These are phyloP conservation scores for Wickerhamomyces chaumierensis DNA, from an alignment of 805 yeast genomes.

Conservation along the genomic window DNA sequence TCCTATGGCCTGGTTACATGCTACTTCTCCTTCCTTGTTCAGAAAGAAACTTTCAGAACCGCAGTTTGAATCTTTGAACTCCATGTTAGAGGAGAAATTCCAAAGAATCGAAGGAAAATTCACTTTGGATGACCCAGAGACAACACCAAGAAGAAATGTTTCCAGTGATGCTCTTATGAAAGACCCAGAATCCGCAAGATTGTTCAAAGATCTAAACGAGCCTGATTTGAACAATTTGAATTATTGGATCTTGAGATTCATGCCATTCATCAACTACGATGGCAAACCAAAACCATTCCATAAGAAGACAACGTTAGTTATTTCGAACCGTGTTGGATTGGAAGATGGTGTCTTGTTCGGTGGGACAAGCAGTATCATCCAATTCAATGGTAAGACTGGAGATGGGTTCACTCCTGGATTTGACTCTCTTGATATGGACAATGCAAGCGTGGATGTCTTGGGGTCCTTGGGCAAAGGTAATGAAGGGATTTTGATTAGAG, in stretches of 20 bases:
- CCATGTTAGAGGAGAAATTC: conserved; percentile 8
- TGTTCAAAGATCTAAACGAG: conserved; percentile 19
- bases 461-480: conserved; percentile 52
- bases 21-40: conserved; percentile 30
- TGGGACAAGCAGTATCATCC: conserved; percentile 48
- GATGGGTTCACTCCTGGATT: no score
- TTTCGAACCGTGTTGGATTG: conserved; percentile 70
- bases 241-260: conserved; percentile 68
- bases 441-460: conserved; percentile 38
- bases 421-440: conserved; percentile 26
- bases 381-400: conserved; percentile 41
- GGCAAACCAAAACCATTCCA: conserved; percentile 5
- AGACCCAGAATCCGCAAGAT: conserved; percentile 9
- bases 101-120: no score
- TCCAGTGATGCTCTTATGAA: no score
- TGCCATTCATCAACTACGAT: conserved; percentile 42
- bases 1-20: conserved; percentile 82
- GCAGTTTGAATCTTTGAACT: no score
- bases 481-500: conserved; percentile 56
- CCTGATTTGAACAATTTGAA: conserved; percentile 42
- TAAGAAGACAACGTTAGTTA: conserved; percentile 28
- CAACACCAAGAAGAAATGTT: no score
- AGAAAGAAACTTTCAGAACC: no score
- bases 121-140: no score
- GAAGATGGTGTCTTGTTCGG: conserved; percentile 61